A percentile compares a stretch with the other conserved stretches of the same genome.
phyloP scores from a whole-genome alignment of 768 basidiomycete genomes.

The Pisolithus marmoratus region DNA sequence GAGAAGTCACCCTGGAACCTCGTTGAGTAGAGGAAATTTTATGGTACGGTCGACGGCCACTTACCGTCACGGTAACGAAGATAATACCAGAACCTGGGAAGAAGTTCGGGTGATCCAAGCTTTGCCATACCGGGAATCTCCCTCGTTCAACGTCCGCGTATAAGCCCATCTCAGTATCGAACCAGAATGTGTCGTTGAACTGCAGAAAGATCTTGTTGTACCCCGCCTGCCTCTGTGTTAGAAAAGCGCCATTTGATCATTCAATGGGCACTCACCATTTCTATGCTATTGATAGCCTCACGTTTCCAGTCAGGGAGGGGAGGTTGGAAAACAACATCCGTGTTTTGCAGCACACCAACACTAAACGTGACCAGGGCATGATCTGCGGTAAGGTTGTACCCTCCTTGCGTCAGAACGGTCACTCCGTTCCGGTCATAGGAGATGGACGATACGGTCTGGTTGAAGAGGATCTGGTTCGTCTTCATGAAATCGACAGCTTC shows the following conservation, averaged over 20 bases:
- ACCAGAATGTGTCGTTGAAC: constrained; percentile 60
- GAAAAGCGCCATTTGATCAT: not conserved
- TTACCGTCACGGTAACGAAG: constrained; percentile 45
- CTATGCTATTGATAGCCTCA: constrained; percentile 58
- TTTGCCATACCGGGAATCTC: constrained; percentile 65
- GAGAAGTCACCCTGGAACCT: constrained; percentile 51
- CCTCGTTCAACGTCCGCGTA: constrained; percentile 57
- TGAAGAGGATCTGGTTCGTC: constrained; percentile 40
- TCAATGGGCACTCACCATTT: constrained; percentile 42
- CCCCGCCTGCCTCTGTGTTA: constrained; percentile 31
- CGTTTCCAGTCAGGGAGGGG: constrained; percentile 52
- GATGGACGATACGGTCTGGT: constrained; percentile 45
- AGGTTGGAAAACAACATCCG: constrained; percentile 54
- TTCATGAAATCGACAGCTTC: constrained; percentile 54
- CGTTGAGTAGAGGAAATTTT: not conserved
- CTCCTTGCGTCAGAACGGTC: constrained; percentile 41
- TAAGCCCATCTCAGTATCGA: constrained; percentile 42
- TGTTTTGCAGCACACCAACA: constrained; percentile 61
- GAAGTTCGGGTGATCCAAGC: constrained; percentile 51
- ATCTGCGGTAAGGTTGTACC: constrained; percentile 41
- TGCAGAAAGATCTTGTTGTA: constrained; percentile 68
- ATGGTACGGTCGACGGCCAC: constrained; percentile 3
- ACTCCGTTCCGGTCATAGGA: constrained; percentile 40
- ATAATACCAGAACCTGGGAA: constrained; percentile 53
- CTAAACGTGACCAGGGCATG: constrained; percentile 67